phyloP scores from a whole-genome alignment of 768 basidiomycete species.

The Pleurotus djamor region DNA sequence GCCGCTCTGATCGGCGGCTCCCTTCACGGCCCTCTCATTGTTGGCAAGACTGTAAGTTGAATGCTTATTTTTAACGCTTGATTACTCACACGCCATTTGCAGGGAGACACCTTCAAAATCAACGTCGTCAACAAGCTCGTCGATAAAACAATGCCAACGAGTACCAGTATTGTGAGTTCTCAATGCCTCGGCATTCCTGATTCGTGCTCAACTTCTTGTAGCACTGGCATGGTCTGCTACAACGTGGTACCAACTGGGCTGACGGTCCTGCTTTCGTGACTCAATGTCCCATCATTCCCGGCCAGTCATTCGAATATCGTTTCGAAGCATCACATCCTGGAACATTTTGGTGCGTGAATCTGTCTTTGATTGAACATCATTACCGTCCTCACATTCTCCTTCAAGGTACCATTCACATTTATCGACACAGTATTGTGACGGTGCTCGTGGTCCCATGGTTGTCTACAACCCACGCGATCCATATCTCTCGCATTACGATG shows the following conservation, averaged over 20 bases:
- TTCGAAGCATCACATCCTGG: not conserved
- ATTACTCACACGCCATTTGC: not conserved
- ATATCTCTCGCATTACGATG: constrained; percentile 13
- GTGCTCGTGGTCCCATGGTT: constrained; percentile 31
- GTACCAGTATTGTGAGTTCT: constrained; percentile 34
- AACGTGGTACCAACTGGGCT: constrained; percentile 15
- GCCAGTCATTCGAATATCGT: not conserved
- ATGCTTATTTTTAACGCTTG: not conserved
- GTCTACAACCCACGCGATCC: constrained; percentile 24
- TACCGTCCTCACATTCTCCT: constrained; percentile 14
- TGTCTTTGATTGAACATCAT: constrained; percentile 13
- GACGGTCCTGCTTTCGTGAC: constrained; percentile 22
- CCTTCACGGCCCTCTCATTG: constrained; percentile 1
- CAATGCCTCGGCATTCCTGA: not conserved
- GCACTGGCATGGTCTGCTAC: constrained; percentile 19
- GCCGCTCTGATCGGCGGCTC: not conserved
- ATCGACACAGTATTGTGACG: constrained; percentile 36
- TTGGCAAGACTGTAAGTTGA: not conserved
- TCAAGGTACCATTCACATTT: constrained; percentile 37
- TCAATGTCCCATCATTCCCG: constrained; percentile 25
- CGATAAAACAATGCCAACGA: constrained; percentile 30
- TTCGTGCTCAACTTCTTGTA: not conserved
- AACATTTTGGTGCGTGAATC: constrained; percentile 18
- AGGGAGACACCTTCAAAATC: constrained; percentile 31
- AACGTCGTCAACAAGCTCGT: constrained; percentile 34